Base-by-base conservation (phyloP, 2,329 filamentous ascomycete species). In the Claviceps pazoutovae region DNA sequence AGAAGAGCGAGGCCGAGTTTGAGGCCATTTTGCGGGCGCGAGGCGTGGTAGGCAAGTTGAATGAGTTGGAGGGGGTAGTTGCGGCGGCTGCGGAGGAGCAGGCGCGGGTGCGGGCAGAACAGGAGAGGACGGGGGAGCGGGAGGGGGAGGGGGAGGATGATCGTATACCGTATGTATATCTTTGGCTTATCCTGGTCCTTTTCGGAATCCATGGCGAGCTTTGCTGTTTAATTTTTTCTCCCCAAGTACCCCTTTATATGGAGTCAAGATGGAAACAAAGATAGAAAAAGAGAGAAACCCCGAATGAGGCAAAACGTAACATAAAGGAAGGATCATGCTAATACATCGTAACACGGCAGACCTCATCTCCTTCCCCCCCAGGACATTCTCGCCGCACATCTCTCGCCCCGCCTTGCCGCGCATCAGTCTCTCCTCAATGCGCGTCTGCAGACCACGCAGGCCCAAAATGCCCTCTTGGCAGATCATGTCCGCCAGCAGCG, bases 1-100 rank as follows among this genome's bases (percentile, higher is more conserved):
- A 71, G 56, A 72, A 79, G 54, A 81, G 78, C 57, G 67, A 71
- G 69, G 72, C 71, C 60, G 79, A 83, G 62, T 83, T 83, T 61
- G 73, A 75, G 19, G 68, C 66, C 17, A 78, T 83, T 52, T 61
- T 81, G 53, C 59, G 66, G 17, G 66, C 69, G 53, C 66, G 79
- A 54, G 67, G 71, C 45, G 79, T 82, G 13, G 72, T 83, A 2
- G 67, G 68, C 41, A 74, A 74, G 54, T 69, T 83, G 9, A 83
- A 83, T 61, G 73, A 77, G 61, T 70, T 83, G 6, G 80, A 83
- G 59, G 65, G 58, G 26, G 68, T 83, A 14, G 70, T 80, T 48
- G 67, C 64, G 52, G 75, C 78, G 50, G 80, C 79, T 5, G 66
- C 66, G 23, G 23, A 7, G 39, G 17, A 55, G 50, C 13, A 59